These are phyloP conservation scores for Cyamopsis tetragonoloba DNA, from an alignment of 306 rosid genomes.

Conservation along the genomic window DNA sequence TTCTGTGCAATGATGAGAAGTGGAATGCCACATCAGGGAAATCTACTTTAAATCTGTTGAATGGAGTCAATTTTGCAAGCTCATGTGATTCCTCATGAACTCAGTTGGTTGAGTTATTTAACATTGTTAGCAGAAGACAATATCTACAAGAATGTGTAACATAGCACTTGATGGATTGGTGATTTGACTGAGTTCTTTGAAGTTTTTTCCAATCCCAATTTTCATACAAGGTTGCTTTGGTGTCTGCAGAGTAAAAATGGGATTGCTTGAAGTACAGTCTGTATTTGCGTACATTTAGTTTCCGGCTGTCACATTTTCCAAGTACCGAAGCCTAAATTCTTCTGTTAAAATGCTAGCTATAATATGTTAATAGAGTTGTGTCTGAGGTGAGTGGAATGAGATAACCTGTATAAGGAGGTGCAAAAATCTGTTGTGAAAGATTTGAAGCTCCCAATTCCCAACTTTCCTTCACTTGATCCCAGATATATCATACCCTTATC, in stretches of 20 bases:
- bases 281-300: conserved; percentile 24
- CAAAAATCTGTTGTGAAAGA: too few species aligned
- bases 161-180: conserved; percentile 7
- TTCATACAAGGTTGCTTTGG: conserved; percentile 18
- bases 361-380: too few species aligned
- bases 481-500: too few species aligned
- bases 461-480: too few species aligned
- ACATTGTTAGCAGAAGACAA: conserved; percentile 20
- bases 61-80: conserved; percentile 10
- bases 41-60: conserved; percentile 26
- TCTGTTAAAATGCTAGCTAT: neutral
- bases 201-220: conserved; percentile 24
- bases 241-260: conserved; percentile 22
- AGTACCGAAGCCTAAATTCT: conserved; percentile 24
- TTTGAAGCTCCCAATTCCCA: too few species aligned
- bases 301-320: conserved; percentile 6
- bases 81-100: conserved; percentile 20
- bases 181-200: conserved; percentile 29
- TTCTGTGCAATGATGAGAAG: conserved; percentile 97
- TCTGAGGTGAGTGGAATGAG: conserved; percentile 14
- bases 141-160: conserved; percentile 9
- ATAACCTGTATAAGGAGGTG: conserved; percentile 11
- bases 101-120: conserved; percentile 10
- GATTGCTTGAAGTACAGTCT: conserved; percentile 30
- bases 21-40: conserved; percentile 58